These are phyloP conservation scores for Cladophialophora chaetospira DNA, from an alignment of 2,329 filamentous ascomycete genomes.

Conservation along the genomic window DNA sequence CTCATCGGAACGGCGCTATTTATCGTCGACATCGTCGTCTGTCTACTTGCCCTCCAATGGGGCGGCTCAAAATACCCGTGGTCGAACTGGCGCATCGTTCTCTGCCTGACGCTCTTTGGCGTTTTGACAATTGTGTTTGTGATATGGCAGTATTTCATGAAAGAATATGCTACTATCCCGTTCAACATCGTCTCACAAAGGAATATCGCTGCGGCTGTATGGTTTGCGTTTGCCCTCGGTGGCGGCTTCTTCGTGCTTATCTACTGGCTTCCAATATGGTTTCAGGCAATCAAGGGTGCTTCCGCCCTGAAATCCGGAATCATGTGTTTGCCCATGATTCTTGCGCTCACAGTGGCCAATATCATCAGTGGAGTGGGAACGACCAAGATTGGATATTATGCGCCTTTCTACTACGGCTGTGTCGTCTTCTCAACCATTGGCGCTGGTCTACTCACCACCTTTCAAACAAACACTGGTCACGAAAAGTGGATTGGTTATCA, in stretches of 20 bases:
- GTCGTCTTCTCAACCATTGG: constrained; percentile 43
- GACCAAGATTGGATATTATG: constrained; percentile 43
- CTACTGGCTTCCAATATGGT: constrained; percentile 50
- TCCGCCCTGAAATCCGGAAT: constrained; percentile 50
- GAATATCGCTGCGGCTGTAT: constrained; percentile 38
- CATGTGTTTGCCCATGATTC: constrained; percentile 44
- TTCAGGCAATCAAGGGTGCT: constrained; percentile 49
- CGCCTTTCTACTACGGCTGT: constrained; percentile 43
- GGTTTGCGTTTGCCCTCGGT: constrained; percentile 42
- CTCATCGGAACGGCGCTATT: constrained; percentile 49
- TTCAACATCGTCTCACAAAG: constrained; percentile 53
- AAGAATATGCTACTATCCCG: constrained; percentile 54
- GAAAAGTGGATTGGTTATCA: constrained; percentile 46
- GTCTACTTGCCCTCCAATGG: constrained; percentile 54
- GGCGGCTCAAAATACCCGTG: constrained; percentile 50
- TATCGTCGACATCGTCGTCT: constrained; percentile 48
- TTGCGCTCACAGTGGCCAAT: constrained; percentile 41
- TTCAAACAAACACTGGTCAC: constrained; percentile 38
- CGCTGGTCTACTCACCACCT: constrained; percentile 45
- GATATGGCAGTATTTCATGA: constrained; percentile 49
- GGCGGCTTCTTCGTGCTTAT: constrained; percentile 44
- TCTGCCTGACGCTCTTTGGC: constrained; percentile 52
- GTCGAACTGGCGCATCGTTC: constrained; percentile 49
- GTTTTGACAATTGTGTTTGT: constrained; percentile 49
- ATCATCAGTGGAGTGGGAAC: constrained; percentile 39